These are phyloP conservation scores for Phytophthora syringae DNA, from an alignment of 352 stramenopile species.

Conservation along the genomic window DNA sequence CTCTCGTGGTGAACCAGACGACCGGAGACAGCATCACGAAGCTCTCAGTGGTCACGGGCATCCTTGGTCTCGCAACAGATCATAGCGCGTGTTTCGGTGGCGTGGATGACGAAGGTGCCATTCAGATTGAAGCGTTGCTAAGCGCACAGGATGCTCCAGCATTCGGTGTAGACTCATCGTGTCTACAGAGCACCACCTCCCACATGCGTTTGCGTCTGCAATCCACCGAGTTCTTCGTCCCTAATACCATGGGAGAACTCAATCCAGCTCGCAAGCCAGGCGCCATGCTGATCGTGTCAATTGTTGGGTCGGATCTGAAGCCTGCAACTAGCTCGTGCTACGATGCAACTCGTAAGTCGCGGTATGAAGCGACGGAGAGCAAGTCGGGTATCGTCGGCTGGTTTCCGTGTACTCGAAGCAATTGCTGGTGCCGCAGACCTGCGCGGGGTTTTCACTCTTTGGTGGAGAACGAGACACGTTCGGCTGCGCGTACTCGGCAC, in stretches of 20 bases:
- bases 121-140: slow-evolving; percentile 46
- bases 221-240: slow-evolving; percentile 42
- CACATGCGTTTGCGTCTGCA: slow-evolving; percentile 39
- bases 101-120: slow-evolving; percentile 34
- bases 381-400: slow-evolving; percentile 26
- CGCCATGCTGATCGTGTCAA: slow-evolving; percentile 36
- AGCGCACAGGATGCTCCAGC: slow-evolving; percentile 19
- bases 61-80: slow-evolving; percentile 26
- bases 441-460: slow-evolving; percentile 31
- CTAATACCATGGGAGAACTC: slow-evolving; percentile 37
- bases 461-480: slow-evolving; percentile 30
- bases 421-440: slow-evolving; percentile 31
- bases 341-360: slow-evolving; percentile 13
- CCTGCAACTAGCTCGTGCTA: slow-evolving; percentile 34
- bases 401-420: slow-evolving; percentile 33
- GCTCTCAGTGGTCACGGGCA: slow-evolving; percentile 31
- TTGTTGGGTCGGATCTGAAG: slow-evolving; percentile 20
- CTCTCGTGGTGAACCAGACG: slow-evolving; percentile 36
- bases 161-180: slow-evolving; percentile 38
- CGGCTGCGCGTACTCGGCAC: slow-evolving; percentile 41
- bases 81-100: slow-evolving; percentile 43
- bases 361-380: slow-evolving; percentile 19
- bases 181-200: slow-evolving; percentile 22
- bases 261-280: slow-evolving; percentile 36
- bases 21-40: slow-evolving; percentile 2